Evolutionary conservation across 257 asterid genomes (phyloP).

Genomic region (Petunia secreta): DNA sequence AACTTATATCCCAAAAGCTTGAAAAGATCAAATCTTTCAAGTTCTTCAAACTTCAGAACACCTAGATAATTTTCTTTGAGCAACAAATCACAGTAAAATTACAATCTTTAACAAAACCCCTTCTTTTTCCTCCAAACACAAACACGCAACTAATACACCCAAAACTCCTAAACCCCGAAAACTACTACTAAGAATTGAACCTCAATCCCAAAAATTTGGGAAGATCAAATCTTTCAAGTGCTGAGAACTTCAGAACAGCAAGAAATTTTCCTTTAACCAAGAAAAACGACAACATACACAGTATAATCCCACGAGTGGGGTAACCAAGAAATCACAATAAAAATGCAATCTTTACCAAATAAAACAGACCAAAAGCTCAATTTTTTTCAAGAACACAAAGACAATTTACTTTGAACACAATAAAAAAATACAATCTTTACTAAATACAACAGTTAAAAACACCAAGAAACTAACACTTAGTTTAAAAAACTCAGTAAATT

Average conservation of each 20-base stretch:
- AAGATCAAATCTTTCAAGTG: not conserved
- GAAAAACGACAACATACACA: too few relatives aligned
- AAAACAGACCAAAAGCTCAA: too few relatives aligned
- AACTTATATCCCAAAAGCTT: too few relatives aligned
- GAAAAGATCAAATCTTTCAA: too few relatives aligned
- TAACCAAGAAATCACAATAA: not conserved
- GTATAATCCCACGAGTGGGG: too few relatives aligned
- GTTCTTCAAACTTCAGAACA: too few relatives aligned
- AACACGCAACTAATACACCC: too few relatives aligned
- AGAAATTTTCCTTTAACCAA: too few relatives aligned
- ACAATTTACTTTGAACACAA: not conserved
- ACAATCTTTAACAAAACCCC: conserved; percentile 39
- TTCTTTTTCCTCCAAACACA: conserved; percentile 71
- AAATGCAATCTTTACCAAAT: conserved; percentile 23
- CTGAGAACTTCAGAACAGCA: not conserved
- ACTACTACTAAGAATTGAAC: not conserved
- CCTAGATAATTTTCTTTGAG: too few relatives aligned
- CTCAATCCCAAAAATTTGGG: not conserved
- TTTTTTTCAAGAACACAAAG: not conserved
- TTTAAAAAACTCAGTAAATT: conserved; percentile 33
- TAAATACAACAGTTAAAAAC: conserved; percentile 11
- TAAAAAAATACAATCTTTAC: conserved; percentile 1
- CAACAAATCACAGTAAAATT: not conserved
- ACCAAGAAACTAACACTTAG: conserved; percentile 30
- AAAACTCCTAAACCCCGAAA: too few relatives aligned